Evolutionary conservation across 179 eudicot species (phyloP).

Genomic region (Drosera spatulata): DNA sequence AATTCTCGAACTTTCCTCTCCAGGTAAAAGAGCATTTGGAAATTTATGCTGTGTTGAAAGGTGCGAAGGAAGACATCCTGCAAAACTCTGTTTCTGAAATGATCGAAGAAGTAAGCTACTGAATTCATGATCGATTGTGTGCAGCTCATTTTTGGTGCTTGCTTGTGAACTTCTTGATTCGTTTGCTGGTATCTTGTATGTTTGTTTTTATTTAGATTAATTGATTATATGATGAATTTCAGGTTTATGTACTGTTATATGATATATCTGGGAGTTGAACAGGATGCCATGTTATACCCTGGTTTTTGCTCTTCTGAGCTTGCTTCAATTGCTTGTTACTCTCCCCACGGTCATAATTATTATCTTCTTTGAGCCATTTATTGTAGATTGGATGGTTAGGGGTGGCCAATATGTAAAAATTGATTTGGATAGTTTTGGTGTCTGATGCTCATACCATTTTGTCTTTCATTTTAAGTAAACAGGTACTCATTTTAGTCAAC

Average conservation of each 20-base stretch:
- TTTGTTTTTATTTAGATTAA: neutral
- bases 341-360: too few species aligned
- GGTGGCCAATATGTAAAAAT: too few species aligned
- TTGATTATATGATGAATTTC: neutral
- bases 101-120: constrained; percentile 73
- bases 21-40: constrained; percentile 99
- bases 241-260: neutral
- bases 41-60: constrained; percentile 80
- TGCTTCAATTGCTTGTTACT: too few species aligned
- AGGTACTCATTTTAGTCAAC: too few species aligned
- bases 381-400: too few species aligned
- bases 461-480: too few species aligned
- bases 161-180: neutral
- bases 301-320: too few species aligned
- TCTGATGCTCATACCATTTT: too few species aligned
- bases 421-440: too few species aligned
- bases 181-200: neutral
- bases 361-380: too few species aligned
- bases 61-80: constrained; percentile 62
- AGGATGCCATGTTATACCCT: too few species aligned
- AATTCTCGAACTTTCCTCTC: constrained; percentile 10
- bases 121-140: neutral
- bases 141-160: neutral
- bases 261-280: too few species aligned
- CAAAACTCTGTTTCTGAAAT: constrained; percentile 57